Evolutionary conservation across 176 grass and related monocot species (phyloP), one percentile per base, ranked within the genome.

Genomic region (Eremochloa ophiuroides): DNA sequence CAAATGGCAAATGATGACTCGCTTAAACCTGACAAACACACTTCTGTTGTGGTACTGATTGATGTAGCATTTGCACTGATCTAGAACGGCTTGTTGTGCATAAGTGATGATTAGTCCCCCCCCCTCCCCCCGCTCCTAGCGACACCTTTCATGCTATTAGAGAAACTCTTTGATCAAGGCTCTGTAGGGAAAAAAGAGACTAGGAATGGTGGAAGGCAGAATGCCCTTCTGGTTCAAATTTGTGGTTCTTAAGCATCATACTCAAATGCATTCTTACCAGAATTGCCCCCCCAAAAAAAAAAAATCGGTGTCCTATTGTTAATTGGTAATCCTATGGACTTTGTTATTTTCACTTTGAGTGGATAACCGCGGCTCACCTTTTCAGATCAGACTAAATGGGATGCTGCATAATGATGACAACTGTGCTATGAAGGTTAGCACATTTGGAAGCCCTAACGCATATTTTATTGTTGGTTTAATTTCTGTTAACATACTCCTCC

Each of bases 351-450:
- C 27, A 27, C 34, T 56, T 64, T 35, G 71, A 28, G 6, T 74
- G 50, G 33, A 81, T 77, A 76, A 65, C 72, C 39, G 35, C 60
- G 11, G 33, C 48, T 26, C 27, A 22, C 1, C 64, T 73, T 87
- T 93, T 69, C 92, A 98, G 95, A 90, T 98, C 87, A 94, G 86
- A 70, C 85, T 94, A 80, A 94, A 89, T 70, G 95, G 90, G 59
- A 91, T 98, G 84, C 80, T 98, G 66, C 95, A 98, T 85, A 87
- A 79, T 43, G 92, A 94, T 62, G 90, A 91, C 74, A 98, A 87
- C 46, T 91, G 75, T 69, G 95, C 95, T 35, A 89, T 85, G 22
- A 94, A 95, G 92, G 92, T 98, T 64, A 69, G 75, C 80, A 66
- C 18, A 61, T 70, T 79, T 20, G 20, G 10, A 20, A 27, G 3